A percentile compares a stretch with the other conserved stretches of the same genome.
These are phyloP conservation scores for Rhodotorula graminis DNA, from an alignment of 768 basidiomycete species.

Conservation along the genomic window DNA sequence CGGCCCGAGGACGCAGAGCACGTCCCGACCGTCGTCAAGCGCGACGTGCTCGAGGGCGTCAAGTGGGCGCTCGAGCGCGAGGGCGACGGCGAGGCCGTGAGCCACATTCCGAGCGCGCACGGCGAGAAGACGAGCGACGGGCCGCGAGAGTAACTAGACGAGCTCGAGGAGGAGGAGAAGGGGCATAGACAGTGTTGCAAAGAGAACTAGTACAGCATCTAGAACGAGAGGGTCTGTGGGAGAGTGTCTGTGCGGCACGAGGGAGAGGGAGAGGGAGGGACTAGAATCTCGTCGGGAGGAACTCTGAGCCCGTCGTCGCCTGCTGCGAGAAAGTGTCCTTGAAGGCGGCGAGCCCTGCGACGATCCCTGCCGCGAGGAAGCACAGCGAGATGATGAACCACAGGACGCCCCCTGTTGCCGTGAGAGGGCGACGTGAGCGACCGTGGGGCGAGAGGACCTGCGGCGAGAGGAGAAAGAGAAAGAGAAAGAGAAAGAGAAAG, in stretches of 20 bases:
- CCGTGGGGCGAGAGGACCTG: too few species aligned
- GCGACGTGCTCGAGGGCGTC: constrained; percentile 36
- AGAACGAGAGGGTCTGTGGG: too few species aligned
- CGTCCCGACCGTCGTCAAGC: constrained; percentile 30
- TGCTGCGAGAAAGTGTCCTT: constrained; percentile 31
- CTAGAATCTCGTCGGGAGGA: constrained; percentile 35
- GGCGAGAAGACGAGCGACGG: not conserved
- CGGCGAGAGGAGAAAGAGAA: too few species aligned
- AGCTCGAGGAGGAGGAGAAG: too few species aligned
- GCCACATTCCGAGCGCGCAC: not conserved
- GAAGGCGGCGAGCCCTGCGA: constrained; percentile 47
- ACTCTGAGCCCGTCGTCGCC: constrained; percentile 6
- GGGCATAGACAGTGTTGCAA: not conserved
- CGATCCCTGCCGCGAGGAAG: constrained; percentile 69
- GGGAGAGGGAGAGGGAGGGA: not conserved
- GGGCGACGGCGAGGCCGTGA: constrained; percentile 10
- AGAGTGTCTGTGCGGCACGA: not conserved
- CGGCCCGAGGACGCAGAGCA: constrained; percentile 36
- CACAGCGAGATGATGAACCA: constrained; percentile 61
- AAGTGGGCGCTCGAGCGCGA: constrained; percentile 37
- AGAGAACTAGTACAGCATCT: not conserved
- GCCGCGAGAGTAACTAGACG: not conserved
- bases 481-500: too few species aligned
- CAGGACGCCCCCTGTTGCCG: constrained; percentile 60
- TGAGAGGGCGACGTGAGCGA: not conserved